These are phyloP conservation scores for Endoconidiophora polonica DNA, from an alignment of 2,329 filamentous ascomycete species.

Conservation along the genomic window DNA sequence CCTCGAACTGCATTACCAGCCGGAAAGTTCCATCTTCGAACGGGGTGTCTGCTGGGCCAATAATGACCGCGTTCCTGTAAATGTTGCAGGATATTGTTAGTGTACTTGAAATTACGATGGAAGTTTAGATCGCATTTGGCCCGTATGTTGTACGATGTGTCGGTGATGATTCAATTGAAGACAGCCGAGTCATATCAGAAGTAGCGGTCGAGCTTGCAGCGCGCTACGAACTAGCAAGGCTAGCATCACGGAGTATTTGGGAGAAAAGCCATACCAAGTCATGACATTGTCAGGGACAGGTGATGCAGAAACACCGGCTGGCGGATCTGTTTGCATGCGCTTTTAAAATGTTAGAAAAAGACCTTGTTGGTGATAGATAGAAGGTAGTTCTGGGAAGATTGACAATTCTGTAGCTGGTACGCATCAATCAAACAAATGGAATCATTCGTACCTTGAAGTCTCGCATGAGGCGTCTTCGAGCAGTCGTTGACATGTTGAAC, in stretches of 20 bases:
- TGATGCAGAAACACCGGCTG: conserved; percentile 88
- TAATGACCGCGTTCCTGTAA: conserved; percentile 90
- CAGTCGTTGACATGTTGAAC: conserved; percentile 61
- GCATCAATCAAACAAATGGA: no score
- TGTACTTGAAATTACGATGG: no score
- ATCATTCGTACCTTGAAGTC: conserved; percentile 74
- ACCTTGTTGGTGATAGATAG: background rate
- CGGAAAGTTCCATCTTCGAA: conserved; percentile 97
- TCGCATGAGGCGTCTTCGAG: conserved; percentile 90
- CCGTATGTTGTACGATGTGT: background rate
- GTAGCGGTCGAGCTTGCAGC: no score
- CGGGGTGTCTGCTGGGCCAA: conserved; percentile 87
- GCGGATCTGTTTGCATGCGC: conserved; percentile 99
- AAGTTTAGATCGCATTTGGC: no score
- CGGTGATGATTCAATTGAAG: background rate
- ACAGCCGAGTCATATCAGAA: no score
- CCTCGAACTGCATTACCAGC: conserved; percentile 97
- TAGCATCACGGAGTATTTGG: background rate
- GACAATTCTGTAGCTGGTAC: no score
- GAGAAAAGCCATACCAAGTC: conserved; percentile 53
- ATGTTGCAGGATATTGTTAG: conserved; percentile 1
- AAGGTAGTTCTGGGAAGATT: background rate
- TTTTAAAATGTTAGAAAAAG: conserved; percentile 22
- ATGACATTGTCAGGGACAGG: conserved; percentile 94
- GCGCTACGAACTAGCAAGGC: no score